phyloP scores from a whole-genome alignment of 257 asterid species.

The Ballota nigra region DNA sequence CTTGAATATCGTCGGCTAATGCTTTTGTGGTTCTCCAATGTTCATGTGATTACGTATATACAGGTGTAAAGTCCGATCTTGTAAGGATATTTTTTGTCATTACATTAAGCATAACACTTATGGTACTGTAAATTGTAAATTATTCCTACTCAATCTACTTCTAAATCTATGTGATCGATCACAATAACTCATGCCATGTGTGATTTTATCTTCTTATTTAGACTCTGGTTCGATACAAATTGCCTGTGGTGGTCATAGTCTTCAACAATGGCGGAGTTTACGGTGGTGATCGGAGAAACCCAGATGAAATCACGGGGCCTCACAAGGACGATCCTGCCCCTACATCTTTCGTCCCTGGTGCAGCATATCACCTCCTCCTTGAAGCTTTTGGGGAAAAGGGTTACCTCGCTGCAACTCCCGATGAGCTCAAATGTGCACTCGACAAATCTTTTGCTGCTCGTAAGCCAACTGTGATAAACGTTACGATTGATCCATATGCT shows the following conservation, averaged over 20 bases:
- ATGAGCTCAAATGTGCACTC: conserved; percentile 77
- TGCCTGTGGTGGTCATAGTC: conserved; percentile 89
- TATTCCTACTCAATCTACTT: background rate
- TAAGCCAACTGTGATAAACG: conserved; percentile 79
- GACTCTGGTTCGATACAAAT: conserved; percentile 83
- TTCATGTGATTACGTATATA: too few species aligned
- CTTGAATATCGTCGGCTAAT: background rate
- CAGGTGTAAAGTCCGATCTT: background rate
- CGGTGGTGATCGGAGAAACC: conserved; percentile 86
- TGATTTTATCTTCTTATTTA: conserved; percentile 25
- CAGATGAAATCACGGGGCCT: conserved; percentile 84
- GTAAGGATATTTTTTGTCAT: background rate
- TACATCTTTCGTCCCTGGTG: conserved; percentile 87
- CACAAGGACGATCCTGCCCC: conserved; percentile 91
- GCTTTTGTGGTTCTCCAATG: background rate
- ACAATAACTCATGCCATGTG: background rate
- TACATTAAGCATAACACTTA: background rate
- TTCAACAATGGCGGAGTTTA: conserved; percentile 91
- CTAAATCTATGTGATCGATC: background rate
- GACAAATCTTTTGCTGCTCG: conserved; percentile 60
- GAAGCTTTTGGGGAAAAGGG: conserved; percentile 95
- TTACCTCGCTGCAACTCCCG: conserved; percentile 73
- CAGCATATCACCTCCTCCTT: conserved; percentile 68
- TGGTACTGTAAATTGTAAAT: background rate
- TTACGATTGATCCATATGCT: conserved; percentile 81